Conservation (phyloP, 2,329 filamentous ascomycete species). For the Penicillium sp. region DNA sequence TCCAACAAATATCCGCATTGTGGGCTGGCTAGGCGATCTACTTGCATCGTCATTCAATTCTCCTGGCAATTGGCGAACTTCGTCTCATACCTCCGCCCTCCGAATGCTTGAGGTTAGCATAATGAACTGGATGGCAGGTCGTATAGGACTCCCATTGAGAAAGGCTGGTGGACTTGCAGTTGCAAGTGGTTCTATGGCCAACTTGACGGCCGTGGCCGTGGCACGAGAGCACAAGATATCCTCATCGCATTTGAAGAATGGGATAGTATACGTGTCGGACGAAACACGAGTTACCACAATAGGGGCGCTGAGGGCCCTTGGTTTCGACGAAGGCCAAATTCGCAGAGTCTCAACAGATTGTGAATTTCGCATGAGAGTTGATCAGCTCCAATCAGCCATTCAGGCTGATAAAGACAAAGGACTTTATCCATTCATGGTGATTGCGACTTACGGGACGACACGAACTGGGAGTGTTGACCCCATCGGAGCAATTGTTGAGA, state of each 20-base stretch:
- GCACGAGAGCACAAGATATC: slow-evolving; percentile 19
- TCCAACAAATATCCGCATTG: no score
- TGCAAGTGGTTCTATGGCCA: slow-evolving; percentile 24
- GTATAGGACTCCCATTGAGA: slow-evolving; percentile 9
- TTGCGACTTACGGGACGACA: slow-evolving; percentile 21
- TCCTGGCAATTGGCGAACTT: no score
- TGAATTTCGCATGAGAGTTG: slow-evolving; percentile 3
- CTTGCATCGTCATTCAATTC: no score
- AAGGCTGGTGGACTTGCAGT: slow-evolving; percentile 19
- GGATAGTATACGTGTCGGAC: slow-evolving; percentile 18
- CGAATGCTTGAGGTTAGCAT: no score
- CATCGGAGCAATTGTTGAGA: slow-evolving; percentile 7
- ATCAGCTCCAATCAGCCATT: background rate
- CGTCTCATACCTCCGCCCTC: no score
- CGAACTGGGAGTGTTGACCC: slow-evolving; percentile 23
- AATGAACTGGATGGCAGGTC: slow-evolving; percentile 19
- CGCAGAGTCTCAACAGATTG: slow-evolving; percentile 11
- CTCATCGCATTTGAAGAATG: background rate
- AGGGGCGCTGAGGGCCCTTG: slow-evolving; percentile 15
- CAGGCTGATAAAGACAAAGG: slow-evolving; percentile 6
- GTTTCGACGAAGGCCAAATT: slow-evolving; percentile 16
- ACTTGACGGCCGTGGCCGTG: slow-evolving; percentile 17
- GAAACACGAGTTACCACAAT: slow-evolving; percentile 17
- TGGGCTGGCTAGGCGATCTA: no score
- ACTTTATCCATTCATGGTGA: slow-evolving; percentile 12